phyloP scores from a whole-genome alignment of 805 yeast genomes.

The Kregervanrija delftensis region DNA sequence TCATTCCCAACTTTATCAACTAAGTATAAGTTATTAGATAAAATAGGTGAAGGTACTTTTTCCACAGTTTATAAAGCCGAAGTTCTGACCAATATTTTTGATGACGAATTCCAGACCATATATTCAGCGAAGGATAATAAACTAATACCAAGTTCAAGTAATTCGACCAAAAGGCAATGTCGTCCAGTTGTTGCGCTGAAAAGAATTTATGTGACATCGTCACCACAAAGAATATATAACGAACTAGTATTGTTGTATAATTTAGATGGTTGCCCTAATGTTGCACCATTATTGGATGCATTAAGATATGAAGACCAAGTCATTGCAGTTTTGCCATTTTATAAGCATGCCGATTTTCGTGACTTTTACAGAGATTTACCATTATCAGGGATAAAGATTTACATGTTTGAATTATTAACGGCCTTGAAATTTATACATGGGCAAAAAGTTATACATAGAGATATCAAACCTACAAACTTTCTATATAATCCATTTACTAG shows the following conservation, averaged over 20 bases:
- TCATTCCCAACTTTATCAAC: constrained; percentile 26
- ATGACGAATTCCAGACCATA: not conserved
- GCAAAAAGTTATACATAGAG: constrained; percentile 83
- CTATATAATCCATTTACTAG: constrained; percentile 58
- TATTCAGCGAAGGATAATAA: too few relatives aligned
- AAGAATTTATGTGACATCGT: constrained; percentile 89
- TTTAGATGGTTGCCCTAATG: constrained; percentile 59
- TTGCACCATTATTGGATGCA: constrained; percentile 89
- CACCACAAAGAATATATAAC: constrained; percentile 85
- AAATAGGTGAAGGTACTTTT: constrained; percentile 80
- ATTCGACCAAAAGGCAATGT: constrained; percentile 21
- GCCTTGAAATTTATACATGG: constrained; percentile 74
- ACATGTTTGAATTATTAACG: constrained; percentile 70
- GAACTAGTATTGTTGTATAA: constrained; percentile 74
- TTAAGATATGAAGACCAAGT: constrained; percentile 86
- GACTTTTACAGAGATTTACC: constrained; percentile 79
- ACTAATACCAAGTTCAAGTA: not conserved
- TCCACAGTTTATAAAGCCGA: constrained; percentile 64
- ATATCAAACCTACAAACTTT: constrained; percentile 74
- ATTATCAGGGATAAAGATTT: constrained; percentile 69
- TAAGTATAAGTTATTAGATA: constrained; percentile 34
- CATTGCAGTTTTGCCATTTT: constrained; percentile 85
- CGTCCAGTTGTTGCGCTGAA: constrained; percentile 68
- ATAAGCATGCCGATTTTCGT: constrained; percentile 85
- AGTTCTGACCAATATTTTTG: constrained; percentile 24